Evolutionary conservation across 2,329 filamentous ascomycete species (phyloP).

Genomic region (Xylaria sp.): DNA sequence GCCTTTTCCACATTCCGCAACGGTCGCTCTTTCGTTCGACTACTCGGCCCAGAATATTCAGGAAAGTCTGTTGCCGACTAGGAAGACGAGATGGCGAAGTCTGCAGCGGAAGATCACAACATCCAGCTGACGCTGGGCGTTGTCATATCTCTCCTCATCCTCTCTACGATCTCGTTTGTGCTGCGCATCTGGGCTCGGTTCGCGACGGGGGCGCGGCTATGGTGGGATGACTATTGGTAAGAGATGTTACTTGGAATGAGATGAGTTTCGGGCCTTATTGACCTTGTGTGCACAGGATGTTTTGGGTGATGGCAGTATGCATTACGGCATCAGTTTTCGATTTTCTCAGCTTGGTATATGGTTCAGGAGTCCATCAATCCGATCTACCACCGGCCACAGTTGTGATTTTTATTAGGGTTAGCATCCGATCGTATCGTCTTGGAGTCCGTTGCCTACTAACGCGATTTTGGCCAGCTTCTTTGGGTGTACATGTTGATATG

Average conservation of each 20-base stretch:
- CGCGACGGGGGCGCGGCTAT: conserved; percentile 43
- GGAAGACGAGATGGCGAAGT: conserved; percentile 38
- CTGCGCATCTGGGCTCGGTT: conserved; percentile 45
- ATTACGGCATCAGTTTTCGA: conserved; percentile 42
- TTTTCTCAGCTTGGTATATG: conserved; percentile 42
- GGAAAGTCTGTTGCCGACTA: conserved; percentile 8
- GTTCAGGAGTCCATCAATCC: conserved; percentile 44
- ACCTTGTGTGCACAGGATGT: conserved; percentile 42
- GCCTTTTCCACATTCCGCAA: conserved; percentile 15
- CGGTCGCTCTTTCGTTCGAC: conserved; percentile 14
- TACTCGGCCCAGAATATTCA: conserved; percentile 18
- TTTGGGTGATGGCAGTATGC: conserved; percentile 45
- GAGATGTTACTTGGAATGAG: background rate
- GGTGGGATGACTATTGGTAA: conserved; percentile 48
- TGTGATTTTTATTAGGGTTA: conserved; percentile 43
- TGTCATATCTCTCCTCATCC: conserved; percentile 43
- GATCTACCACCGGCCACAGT: conserved; percentile 39
- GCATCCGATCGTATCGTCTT: conserved; percentile 1
- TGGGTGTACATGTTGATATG: conserved; percentile 47
- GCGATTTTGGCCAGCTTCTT: conserved; percentile 37
- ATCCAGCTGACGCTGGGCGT: conserved; percentile 47
- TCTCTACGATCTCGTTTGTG: conserved; percentile 44
- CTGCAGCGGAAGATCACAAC: conserved; percentile 39
- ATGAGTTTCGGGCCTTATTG: background rate
- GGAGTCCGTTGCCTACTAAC: background rate